Evolutionary conservation across 73 alveolate genomes (phyloP), one percentile per base, ranked within the genome.

Genomic region (Paramecium pentaurelia): DNA sequence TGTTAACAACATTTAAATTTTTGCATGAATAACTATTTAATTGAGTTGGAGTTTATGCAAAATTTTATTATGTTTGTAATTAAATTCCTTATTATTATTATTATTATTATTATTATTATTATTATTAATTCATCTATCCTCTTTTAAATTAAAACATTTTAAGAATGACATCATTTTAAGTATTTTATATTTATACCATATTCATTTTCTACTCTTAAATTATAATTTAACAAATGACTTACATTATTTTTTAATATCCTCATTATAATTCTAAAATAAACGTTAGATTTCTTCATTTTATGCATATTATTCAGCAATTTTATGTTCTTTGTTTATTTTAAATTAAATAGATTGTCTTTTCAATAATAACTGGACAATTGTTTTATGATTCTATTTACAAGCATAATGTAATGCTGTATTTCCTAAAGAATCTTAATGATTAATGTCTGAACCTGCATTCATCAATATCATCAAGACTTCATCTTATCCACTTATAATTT

Each of bases 401-500:
- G 49, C 84, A 64, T 64, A 64, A 64, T 64, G 84, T 28, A 64
- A 34, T 28, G 84, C 84, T 25, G 84, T 64, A 32, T 64, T 64
- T 64, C 84, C 84, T 4, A 11, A 12, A 2, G 37, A 64, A 80
- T 80, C 91, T 80, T 80, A 49, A 25, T 45, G 75, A 49, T 80
- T 80, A 5, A 80, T 80, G 49, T 80, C 91, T 20, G 91, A 60
- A 27, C 91, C 91, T 49, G 91, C 91, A 49, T 80, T 80, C 44
- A 80, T 80, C 8, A 80, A 9, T 3, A 80, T 80, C 58, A 80
- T 25, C 20, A 80, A 47, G 12, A 80, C 91, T 80, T 80, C 91
- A 44, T 80, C 91, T 27, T 80, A 32, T 22, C 91, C 91, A 49
- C 91, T 80, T 25, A 54, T 18, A 54, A 5, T 6, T 54, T 6